These are phyloP conservation scores for Annulohypoxylon maeteangense DNA, from an alignment of 495 filamentous ascomycete genomes.

Conservation along the genomic window DNA sequence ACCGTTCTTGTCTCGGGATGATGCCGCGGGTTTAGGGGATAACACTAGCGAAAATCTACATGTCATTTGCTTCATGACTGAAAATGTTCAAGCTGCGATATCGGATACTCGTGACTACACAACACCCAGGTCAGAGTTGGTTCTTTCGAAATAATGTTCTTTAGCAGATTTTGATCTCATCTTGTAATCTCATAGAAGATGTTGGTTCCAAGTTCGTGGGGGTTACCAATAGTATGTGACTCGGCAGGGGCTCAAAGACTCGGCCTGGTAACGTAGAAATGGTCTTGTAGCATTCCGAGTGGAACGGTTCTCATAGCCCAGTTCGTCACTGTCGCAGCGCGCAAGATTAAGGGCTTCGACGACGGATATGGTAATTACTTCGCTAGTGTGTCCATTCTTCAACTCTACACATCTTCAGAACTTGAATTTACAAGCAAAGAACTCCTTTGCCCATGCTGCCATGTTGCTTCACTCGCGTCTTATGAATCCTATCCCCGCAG, in stretches of 20 bases:
- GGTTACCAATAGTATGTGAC: slow-evolving; percentile 16
- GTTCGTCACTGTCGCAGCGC: slow-evolving; percentile 37
- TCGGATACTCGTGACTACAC: slow-evolving; percentile 9
- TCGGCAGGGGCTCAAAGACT: slow-evolving; percentile 24
- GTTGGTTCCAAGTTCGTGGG: slow-evolving; percentile 16
- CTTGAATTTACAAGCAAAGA: neutral
- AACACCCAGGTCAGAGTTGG: neutral
- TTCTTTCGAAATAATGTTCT: slow-evolving; percentile 4
- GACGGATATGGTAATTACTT: slow-evolving; percentile 38
- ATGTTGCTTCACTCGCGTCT: slow-evolving; percentile 1
- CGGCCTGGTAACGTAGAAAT: slow-evolving; percentile 12
- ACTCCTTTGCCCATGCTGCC: neutral
- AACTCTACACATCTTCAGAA: neutral
- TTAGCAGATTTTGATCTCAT: slow-evolving; percentile 5
- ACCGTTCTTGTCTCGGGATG: slow-evolving; percentile 28
- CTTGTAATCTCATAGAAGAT: slow-evolving; percentile 1
- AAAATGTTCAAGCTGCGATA: slow-evolving; percentile 11
- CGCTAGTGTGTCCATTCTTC: slow-evolving; percentile 16
- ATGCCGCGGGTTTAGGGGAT: slow-evolving; percentile 16
- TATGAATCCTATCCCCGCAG: slow-evolving; percentile 16
- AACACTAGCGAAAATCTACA: slow-evolving; percentile 10
- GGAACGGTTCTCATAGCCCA: slow-evolving; percentile 28
- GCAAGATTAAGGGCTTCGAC: slow-evolving; percentile 40
- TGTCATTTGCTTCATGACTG: slow-evolving; percentile 10
- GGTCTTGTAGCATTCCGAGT: slow-evolving; percentile 34